A percentile compares a stretch with the other conserved stretches of the same genome.
These are phyloP conservation scores for Aciculosporium take DNA, from an alignment of 2,329 filamentous ascomycete species.

Conservation along the genomic window DNA sequence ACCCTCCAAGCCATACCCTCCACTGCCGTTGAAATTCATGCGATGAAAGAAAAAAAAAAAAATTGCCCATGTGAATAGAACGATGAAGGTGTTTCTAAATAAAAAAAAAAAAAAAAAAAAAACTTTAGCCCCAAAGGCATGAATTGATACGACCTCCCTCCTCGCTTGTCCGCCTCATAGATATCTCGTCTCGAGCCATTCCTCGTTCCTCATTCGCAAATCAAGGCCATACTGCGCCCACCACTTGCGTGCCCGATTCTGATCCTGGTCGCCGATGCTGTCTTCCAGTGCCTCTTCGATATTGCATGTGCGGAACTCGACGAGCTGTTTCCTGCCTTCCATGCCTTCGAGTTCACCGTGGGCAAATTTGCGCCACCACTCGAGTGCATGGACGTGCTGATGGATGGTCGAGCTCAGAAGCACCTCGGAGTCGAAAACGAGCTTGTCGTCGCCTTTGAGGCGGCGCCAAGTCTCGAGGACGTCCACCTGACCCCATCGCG, in stretches of 20 bases:
- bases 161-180: conserved; percentile 8
- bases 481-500: conserved; percentile 68
- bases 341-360: conserved; percentile 39
- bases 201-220: conserved; percentile 65
- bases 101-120: no score
- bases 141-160: background rate
- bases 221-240: conserved; percentile 79
- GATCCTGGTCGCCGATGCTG: conserved; percentile 48
- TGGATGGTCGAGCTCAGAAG: conserved; percentile 79
- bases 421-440: conserved; percentile 72
- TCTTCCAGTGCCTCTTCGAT: conserved; percentile 92
- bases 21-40: no score
- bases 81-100: no score
- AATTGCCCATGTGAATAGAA: no score
- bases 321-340: conserved; percentile 45
- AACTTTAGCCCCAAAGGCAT: no score
- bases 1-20: no score
- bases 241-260: conserved; percentile 65
- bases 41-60: no score
- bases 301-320: conserved; percentile 90
- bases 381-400: conserved; percentile 68
- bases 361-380: conserved; percentile 77
- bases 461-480: conserved; percentile 71
- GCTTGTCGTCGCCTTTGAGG: conserved; percentile 47
- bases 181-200: conserved; percentile 76